Conservation (phyloP, 2,329 filamentous ascomycete species). For the Arachnomyces sp. region DNA sequence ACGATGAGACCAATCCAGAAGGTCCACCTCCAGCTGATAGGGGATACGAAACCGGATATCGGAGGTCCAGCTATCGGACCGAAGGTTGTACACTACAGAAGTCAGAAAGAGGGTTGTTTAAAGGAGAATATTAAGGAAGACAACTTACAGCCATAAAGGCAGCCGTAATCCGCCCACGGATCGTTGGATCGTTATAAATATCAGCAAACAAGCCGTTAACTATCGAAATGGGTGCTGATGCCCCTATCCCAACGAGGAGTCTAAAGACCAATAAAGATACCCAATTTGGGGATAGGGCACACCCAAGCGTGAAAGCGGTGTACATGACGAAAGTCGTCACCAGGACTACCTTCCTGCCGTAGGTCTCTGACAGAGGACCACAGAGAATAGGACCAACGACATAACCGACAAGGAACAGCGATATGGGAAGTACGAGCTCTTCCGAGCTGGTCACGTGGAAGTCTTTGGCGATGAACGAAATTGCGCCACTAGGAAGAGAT, state of each 20-base stretch:
- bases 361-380: constrained; percentile 37
- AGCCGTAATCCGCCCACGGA: constrained; percentile 34
- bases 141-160: constrained; percentile 35
- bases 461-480: constrained; percentile 28
- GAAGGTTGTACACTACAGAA: constrained; percentile 27
- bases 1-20: constrained; percentile 61
- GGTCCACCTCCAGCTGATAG: constrained; percentile 40
- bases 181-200: constrained; percentile 38
- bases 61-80: constrained; percentile 39
- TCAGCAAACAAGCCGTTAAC: constrained; percentile 42
- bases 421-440: constrained; percentile 32
- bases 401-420: constrained; percentile 35
- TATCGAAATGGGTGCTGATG: constrained; percentile 38
- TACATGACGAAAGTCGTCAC: constrained; percentile 44
- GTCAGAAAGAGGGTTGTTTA: not conserved
- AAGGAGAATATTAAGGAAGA: not conserved
- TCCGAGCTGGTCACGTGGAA: constrained; percentile 27
- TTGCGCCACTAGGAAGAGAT: constrained; percentile 33
- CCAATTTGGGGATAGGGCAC: constrained; percentile 38
- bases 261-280: constrained; percentile 36
- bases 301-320: constrained; percentile 37
- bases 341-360: constrained; percentile 37
- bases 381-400: constrained; percentile 38
- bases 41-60: constrained; percentile 40
- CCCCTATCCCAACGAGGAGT: constrained; percentile 39